phyloP scores from a whole-genome alignment of 805 yeast species.

The Saccharomycopsis microspora region DNA sequence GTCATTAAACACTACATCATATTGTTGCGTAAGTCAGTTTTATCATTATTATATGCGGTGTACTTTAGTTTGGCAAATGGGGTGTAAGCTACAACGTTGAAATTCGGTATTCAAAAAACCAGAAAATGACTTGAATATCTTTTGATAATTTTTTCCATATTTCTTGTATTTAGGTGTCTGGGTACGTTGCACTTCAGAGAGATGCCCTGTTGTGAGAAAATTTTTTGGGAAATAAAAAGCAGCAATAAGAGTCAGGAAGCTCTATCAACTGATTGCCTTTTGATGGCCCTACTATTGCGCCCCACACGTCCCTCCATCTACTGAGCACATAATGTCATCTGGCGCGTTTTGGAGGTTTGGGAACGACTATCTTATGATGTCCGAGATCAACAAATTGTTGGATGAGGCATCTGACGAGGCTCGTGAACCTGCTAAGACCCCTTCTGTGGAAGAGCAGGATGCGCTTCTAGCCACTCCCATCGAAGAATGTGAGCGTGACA shows the following conservation, averaged over 20 bases:
- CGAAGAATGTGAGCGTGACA: slow-evolving; percentile 17
- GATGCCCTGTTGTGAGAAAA: no score
- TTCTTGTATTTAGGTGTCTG: no score
- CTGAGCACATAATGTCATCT: slow-evolving; percentile 22
- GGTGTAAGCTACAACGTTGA: no score
- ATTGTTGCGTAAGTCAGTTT: no score
- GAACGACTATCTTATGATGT: slow-evolving; percentile 42
- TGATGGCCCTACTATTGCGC: neutral
- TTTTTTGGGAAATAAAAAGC: no score
- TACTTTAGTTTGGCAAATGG: no score
- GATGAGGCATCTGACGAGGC: slow-evolving; percentile 21
- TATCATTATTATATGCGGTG: no score
- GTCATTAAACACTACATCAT: no score
- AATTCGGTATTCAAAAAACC: no score
- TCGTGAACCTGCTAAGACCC: slow-evolving; percentile 23
- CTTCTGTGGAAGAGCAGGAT: slow-evolving; percentile 26
- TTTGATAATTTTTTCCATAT: no score
- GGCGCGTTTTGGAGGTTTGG: slow-evolving; percentile 52
- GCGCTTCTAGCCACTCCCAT: slow-evolving; percentile 27
- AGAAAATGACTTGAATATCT: no score
- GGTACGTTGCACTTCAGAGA: no score
- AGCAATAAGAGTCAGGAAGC: neutral
- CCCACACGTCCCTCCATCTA: neutral
- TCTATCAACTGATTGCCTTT: neutral
- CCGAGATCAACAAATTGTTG: slow-evolving; percentile 40